A percentile compares a stretch with the other conserved stretches of the same genome.
These are phyloP conservation scores for Kazachstania taianensis DNA, from an alignment of 805 yeast genomes.

Conservation along the genomic window DNA sequence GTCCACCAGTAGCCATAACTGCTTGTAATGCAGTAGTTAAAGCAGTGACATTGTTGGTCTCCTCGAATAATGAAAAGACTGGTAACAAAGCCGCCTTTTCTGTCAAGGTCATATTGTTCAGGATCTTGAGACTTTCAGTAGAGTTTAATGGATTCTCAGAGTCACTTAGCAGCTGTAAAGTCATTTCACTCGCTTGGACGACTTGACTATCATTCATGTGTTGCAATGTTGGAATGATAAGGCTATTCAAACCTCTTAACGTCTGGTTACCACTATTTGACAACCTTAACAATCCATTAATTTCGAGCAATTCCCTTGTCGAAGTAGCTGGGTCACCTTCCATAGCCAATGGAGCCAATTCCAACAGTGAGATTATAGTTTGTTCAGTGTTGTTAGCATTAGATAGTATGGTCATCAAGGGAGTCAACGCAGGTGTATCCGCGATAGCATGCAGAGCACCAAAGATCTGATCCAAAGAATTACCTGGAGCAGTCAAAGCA, in stretches of 20 bases:
- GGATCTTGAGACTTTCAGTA: slow-evolving; percentile 14
- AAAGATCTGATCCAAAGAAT: slow-evolving; percentile 16
- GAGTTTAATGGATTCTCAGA: slow-evolving; percentile 18
- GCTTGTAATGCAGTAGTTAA: slow-evolving; percentile 13
- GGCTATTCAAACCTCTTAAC: slow-evolving; percentile 13
- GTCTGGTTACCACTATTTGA: slow-evolving; percentile 6
- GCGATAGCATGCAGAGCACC: slow-evolving; percentile 19
- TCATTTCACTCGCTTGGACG: slow-evolving; percentile 9
- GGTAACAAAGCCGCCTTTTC: slow-evolving; percentile 20
- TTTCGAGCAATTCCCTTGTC: slow-evolving; percentile 11
- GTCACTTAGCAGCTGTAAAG: slow-evolving; percentile 15
- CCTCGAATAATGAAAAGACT: slow-evolving; percentile 16
- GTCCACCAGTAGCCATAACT: slow-evolving; percentile 10
- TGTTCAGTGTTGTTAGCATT: slow-evolving; percentile 17
- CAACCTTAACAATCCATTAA: slow-evolving; percentile 10
- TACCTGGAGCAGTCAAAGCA: slow-evolving; percentile 22
- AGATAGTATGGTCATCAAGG: slow-evolving; percentile 22
- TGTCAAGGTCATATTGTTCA: slow-evolving; percentile 18
- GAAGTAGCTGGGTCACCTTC: slow-evolving; percentile 11
- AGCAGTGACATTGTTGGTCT: slow-evolving; percentile 16
- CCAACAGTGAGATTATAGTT: slow-evolving; percentile 18
- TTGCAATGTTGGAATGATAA: slow-evolving; percentile 9
- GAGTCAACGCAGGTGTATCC: slow-evolving; percentile 23
- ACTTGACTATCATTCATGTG: slow-evolving; percentile 2
- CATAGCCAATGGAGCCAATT: slow-evolving; percentile 24